Evolutionary conservation across 1,284 basidiomycete species (phyloP), one percentile per base, ranked within the genome.

Genomic region (Rhodofomes roseus): DNA sequence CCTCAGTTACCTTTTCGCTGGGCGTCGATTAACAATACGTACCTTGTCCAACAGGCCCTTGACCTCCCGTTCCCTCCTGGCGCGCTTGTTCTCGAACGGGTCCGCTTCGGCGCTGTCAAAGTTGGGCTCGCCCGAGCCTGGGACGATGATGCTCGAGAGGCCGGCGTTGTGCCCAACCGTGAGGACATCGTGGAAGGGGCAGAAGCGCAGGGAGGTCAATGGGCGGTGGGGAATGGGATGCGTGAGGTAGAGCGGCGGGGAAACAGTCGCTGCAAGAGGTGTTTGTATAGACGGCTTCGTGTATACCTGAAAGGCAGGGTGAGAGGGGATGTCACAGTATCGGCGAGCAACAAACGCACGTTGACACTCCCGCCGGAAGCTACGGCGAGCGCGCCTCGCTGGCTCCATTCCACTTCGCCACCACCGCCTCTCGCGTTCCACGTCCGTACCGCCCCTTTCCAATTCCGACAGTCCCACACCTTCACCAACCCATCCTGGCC

Each of bases 391-490:
- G 89, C 83, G 0, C 96, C 96, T 64, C 86, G 87, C 63, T 90
- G 87, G 66, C 88, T 91, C 89, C 88, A 93, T 56, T 90, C 88
- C 6, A 92, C 66, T 64, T 87, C 85, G 0, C 82, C 80, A 36
- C 77, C 73, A 4, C 82, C 84, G 50, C 86, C 83, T 59, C 93
- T 80, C 16, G 88, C 81, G 12, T 73, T 77, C 95, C 95, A 98
- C 62, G 89, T 85, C 54, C 93, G 78, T 36, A 97, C 84, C 2
- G 89, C 85, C 27, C 90, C 89, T 65, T 92, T 95, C 90, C 96
- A 96, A 79, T 95, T 98, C 55, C 97, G 78, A 68, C 89, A 92
- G 76, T 99, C 97, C 97, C 96, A 99, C 9, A 92, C 82, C 71
- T 98, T 99, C 62, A 99, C 91, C 0, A 77, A 84, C 0, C 95